phyloP scores from a whole-genome alignment of 2,329 filamentous ascomycete species.

The Cladosporium austrohemisphaericum region DNA sequence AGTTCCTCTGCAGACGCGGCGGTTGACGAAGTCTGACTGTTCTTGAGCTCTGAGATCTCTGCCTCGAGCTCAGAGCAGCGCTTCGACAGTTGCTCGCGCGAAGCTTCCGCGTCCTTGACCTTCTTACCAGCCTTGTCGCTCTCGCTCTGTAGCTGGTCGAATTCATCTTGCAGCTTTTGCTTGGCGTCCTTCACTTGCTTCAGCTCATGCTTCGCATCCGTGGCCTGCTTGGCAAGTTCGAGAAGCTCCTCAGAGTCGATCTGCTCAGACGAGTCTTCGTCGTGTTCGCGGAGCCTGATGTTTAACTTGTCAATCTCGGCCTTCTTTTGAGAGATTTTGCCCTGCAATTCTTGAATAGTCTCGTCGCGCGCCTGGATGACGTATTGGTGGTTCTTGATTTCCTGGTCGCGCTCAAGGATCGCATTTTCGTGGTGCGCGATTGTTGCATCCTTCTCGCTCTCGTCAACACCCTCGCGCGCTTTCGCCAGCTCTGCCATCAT shows the following conservation, averaged over 20 bases:
- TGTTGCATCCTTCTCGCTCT: conserved; percentile 14
- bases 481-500: conserved; percentile 5
- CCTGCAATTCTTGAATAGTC: conserved; percentile 66
- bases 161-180: conserved; percentile 27
- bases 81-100: conserved; percentile 23
- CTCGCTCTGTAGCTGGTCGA: conserved; percentile 25
- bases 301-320: conserved; percentile 18
- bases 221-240: conserved; percentile 27
- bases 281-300: conserved; percentile 21
- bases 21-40: conserved; percentile 21
- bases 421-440: conserved; percentile 16
- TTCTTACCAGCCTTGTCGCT: conserved; percentile 20
- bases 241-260: conserved; percentile 26
- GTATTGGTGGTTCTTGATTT: conserved; percentile 24
- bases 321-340: conserved; percentile 25
- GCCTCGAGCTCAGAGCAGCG: conserved; percentile 52
- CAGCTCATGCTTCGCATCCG: conserved; percentile 31
- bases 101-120: conserved; percentile 28
- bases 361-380: conserved; percentile 58
- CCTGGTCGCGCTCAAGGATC: conserved; percentile 22
- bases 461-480: conserved; percentile 18
- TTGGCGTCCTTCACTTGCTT: conserved; percentile 26
- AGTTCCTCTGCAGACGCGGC: conserved; percentile 56
- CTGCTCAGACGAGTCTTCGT: conserved; percentile 22
- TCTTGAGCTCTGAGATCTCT: conserved; percentile 53